Percentiles rank a stretch among this genome's conserved stretches.
Evolutionary conservation across 163 green algal species (phyloP).

Genomic region (Botryococcus braunii): DNA sequence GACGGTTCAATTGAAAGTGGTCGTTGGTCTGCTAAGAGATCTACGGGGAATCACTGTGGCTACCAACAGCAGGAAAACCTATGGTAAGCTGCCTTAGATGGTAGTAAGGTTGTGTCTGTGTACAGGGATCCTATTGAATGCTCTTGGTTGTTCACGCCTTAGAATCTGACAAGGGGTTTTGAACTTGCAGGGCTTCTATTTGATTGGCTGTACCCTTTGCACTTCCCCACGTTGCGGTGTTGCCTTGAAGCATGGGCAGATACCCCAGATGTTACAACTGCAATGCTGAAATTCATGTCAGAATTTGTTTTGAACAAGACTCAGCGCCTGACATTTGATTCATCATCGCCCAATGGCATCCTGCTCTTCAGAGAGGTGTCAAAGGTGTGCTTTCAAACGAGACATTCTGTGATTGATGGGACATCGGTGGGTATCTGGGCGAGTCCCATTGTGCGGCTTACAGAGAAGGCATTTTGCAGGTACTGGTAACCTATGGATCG

Average conservation of each 20-base stretch:
- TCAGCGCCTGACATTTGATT: conserved; percentile 90
- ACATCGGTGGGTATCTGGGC: conserved; percentile 6
- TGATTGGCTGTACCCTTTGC: conserved; percentile 94
- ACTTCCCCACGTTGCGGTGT: conserved; percentile 65
- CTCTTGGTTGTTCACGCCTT: neutral
- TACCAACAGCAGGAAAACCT: conserved; percentile 62
- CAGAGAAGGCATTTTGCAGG: conserved; percentile 21
- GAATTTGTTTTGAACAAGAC: conserved; percentile 98
- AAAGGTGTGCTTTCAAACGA: conserved; percentile 31
- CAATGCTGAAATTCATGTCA: conserved; percentile 92
- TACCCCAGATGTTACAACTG: conserved; percentile 64
- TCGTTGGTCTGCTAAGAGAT: conserved; percentile 88
- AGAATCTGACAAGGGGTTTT: neutral
- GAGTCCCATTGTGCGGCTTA: neutral
- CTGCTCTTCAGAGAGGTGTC: conserved; percentile 88
- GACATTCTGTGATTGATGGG: neutral
- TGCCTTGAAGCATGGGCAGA: conserved; percentile 81
- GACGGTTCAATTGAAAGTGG: conserved; percentile 46
- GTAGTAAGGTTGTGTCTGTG: neutral
- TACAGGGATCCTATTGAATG: neutral
- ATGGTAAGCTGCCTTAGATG: conserved; percentile 24
- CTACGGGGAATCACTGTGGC: conserved; percentile 81
- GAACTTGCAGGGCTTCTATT: conserved; percentile 75
- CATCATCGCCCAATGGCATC: conserved; percentile 90
- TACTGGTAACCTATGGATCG: conserved; percentile 78